A percentile compares a stretch with the other conserved stretches of the same genome.
Evolutionary conservation across 1,139 yeast genomes (phyloP).

Genomic region (Nakaseomyces nivariensis): DNA sequence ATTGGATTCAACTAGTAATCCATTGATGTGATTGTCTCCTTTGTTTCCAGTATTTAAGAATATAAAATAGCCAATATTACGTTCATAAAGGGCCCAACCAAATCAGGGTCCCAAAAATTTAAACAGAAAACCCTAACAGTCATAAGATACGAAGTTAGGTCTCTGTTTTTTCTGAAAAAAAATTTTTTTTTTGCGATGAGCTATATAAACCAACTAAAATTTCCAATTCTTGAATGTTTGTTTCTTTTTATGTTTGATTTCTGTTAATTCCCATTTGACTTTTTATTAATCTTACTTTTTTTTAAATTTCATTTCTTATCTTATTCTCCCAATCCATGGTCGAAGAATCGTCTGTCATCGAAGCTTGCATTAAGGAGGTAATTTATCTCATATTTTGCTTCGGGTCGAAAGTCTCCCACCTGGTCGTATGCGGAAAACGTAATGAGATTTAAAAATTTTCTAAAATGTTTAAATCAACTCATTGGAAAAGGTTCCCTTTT

Average conservation of each 20-base stretch:
- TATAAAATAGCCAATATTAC: too few species aligned
- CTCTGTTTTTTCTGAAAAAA: background rate
- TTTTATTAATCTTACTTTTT: background rate
- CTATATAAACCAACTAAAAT: background rate
- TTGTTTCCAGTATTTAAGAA: too few species aligned
- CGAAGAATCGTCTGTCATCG: slow-evolving; percentile 71
- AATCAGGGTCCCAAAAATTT: too few species aligned
- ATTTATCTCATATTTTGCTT: slow-evolving; percentile 38
- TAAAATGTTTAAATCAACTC: slow-evolving; percentile 30
- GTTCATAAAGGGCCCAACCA: background rate
- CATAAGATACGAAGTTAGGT: background rate
- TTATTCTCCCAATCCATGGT: slow-evolving; percentile 28
- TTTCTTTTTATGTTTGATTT: background rate
- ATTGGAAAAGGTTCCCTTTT: slow-evolving; percentile 12
- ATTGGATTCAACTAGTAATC: too few species aligned
- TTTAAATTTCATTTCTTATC: background rate
- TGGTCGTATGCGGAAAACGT: slow-evolving; percentile 39
- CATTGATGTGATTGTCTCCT: too few species aligned
- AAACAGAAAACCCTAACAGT: slow-evolving; percentile 1
- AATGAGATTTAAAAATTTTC: slow-evolving; percentile 32
- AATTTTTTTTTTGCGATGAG: background rate
- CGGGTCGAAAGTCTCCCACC: slow-evolving; percentile 96
- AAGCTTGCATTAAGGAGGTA: slow-evolving; percentile 54
- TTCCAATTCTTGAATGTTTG: background rate
- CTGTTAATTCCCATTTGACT: background rate